Evolutionary conservation across 768 basidiomycete species (phyloP), one percentile per base, ranked within the genome.

Genomic region (Amanita jacksonii): DNA sequence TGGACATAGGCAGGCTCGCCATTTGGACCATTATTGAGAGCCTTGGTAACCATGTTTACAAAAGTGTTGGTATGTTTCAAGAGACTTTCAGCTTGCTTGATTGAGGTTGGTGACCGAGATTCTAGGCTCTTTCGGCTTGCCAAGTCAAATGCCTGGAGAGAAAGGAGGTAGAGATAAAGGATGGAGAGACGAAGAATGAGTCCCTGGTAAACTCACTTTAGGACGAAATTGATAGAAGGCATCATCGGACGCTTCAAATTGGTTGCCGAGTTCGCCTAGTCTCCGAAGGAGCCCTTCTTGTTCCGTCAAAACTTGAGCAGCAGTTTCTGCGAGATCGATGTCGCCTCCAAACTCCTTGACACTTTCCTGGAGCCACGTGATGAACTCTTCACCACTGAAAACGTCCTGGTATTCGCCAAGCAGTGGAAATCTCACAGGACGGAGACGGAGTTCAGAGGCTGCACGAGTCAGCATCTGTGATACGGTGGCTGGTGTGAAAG

Each of bases 311-410:
- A 79, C 76, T 24, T 63, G 65, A 7, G 81, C 80, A 23, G 79
- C 79, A 48, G 88, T 79, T 51, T 87, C 86, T 1, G 88, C 88
- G 35, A 75, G 69, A 47, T 92, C 89, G 44, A 86, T 63, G 57
- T 72, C 83, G 15, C 83, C 85, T 13, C 74, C 81, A 49, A 94
- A 83, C 6, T 76, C 86, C 48, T 77, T 75, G 2, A 93, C 79
- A 50, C 85, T 81, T 46, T 73, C 75, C 46, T 79, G 77, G 45
- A 96, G 61, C 90, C 90, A 96, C 4, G 74, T 70, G 7, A 83
- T 85, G 50, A 96, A 82, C 51, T 94, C 91, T 32, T 90, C 89
- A 22, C 92, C 92, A 12, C 78, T 80, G 62, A 94, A 93, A 47
- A 84, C 82, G 46, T 88, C 83, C 22, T 79, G 70, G 50, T 91